Evolutionary conservation across 805 yeast species (phyloP).

Genomic region (Helenozyma rhizophorensis): DNA sequence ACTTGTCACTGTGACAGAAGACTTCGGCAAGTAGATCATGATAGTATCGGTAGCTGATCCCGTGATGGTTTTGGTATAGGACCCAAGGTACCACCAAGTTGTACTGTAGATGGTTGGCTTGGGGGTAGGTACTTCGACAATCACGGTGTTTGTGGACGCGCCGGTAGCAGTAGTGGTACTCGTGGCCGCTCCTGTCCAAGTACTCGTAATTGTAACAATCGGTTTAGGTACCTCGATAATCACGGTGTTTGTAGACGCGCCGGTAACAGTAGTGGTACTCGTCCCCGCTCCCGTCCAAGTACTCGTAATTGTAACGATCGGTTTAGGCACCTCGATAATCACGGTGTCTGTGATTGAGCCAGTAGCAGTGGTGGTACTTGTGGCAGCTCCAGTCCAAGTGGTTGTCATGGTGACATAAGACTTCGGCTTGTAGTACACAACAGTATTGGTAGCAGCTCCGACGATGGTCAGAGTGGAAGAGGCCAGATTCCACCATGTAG

Average conservation of each 20-base stretch:
- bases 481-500: constrained; percentile 7
- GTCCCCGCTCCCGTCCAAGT: constrained; percentile 7
- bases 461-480: no score
- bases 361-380: no score
- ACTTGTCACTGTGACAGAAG: background rate
- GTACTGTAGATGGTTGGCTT: background rate
- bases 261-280: background rate
- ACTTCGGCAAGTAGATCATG: background rate
- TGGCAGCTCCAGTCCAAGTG: no score
- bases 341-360: no score
- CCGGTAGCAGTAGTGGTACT: no score
- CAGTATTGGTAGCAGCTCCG: background rate
- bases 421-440: background rate
- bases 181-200: constrained; percentile 4
- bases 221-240: constrained; percentile 6
- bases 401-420: background rate
- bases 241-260: constrained; percentile 3
- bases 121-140: background rate
- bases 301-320: background rate
- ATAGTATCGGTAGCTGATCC: background rate
- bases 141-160: no score
- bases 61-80: background rate
- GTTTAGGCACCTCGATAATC: no score
- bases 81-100: constrained; percentile 5
- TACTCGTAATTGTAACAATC: constrained; percentile 2